Base-by-base conservation (phyloP, 1,139 yeast genomes). In the Yamadazyma triangularis region DNA sequence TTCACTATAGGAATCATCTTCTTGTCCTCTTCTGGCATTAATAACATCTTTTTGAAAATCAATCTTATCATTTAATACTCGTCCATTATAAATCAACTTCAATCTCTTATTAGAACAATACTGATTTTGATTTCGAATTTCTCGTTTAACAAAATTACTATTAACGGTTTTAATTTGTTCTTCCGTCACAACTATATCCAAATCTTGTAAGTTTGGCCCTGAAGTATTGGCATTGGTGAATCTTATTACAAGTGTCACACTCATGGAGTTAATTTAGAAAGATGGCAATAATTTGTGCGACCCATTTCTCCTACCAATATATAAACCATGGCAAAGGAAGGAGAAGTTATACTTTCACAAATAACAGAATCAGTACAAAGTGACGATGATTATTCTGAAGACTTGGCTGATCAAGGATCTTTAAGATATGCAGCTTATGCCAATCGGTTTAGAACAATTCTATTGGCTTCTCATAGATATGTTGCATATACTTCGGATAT, bases 401-500 rank as follows among this genome's bases (percentile, higher is more conserved):
- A 16, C 12, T 11, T 22, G 8, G 25, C 5, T 10, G 47, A 44
- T 19, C 45, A 44, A 28, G 26, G 35, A 9, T 61, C 60, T 29
- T 53, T 82, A 28, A 77, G 94, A 67, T 84, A 84, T 48, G 87
- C 93, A 4, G 94, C 91, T 12, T 84, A 84, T 50, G 88, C 89
- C 40, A 79, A 80, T 49, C 60, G 94, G 47, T 51, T 82, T 32
- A 65, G 88, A 54, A 78, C 86, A 20, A 79, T 84, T 40, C 63
- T 83, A 33, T 50, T 69, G 33, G 88, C 93, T 6, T 76, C 89
- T n/a, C 91, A 82, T 50, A 61, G 95, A 44, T 85, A 85, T 49
- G 86, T 85, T 15, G 95, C 95, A 2, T 85, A 85, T 55, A 84
- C 94, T 5, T 82, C 91, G 0, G 95, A 85, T 51, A 78, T 85